These are phyloP conservation scores for Phytophthora niederhauseri DNA, from an alignment of 352 stramenopile species.

Conservation along the genomic window DNA sequence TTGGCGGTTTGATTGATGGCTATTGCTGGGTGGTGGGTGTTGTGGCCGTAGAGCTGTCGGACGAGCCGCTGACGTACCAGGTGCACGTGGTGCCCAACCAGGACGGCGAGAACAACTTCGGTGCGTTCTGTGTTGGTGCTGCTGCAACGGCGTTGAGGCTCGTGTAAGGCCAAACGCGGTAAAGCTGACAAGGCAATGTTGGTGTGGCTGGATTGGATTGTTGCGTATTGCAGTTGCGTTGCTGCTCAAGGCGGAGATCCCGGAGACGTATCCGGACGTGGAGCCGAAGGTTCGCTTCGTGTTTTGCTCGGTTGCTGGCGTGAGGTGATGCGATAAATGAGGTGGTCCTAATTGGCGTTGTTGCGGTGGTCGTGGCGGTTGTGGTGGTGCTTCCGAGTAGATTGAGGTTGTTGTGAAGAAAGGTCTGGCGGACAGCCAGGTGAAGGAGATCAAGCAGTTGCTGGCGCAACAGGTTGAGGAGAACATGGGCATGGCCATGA, in stretches of 20 bases:
- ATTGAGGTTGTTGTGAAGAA: conserved; percentile 83
- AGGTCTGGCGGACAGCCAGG: conserved; percentile 75
- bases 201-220: background rate
- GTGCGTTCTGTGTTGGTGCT: conserved; percentile 31
- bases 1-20: background rate
- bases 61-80: conserved; percentile 74
- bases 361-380: background rate
- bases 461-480: conserved; percentile 71
- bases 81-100: conserved; percentile 87
- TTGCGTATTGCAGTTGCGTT: conserved; percentile 56
- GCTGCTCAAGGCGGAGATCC: conserved; percentile 76
- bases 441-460: conserved; percentile 78
- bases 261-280: conserved; percentile 80
- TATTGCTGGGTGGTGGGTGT: background rate
- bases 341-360: background rate
- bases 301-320: background rate
- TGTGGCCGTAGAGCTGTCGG: conserved; percentile 63
- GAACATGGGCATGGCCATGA: conserved; percentile 89
- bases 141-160: background rate
- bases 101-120: conserved; percentile 85
- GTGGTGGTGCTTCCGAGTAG: conserved; percentile 21
- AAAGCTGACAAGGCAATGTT: background rate
- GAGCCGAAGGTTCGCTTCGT: conserved; percentile 52
- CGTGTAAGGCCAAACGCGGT: background rate
- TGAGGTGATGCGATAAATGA: background rate